These are phyloP conservation scores for Purpureocillium takamizusanense DNA, from an alignment of 2,329 filamentous ascomycete species.

Conservation along the genomic window DNA sequence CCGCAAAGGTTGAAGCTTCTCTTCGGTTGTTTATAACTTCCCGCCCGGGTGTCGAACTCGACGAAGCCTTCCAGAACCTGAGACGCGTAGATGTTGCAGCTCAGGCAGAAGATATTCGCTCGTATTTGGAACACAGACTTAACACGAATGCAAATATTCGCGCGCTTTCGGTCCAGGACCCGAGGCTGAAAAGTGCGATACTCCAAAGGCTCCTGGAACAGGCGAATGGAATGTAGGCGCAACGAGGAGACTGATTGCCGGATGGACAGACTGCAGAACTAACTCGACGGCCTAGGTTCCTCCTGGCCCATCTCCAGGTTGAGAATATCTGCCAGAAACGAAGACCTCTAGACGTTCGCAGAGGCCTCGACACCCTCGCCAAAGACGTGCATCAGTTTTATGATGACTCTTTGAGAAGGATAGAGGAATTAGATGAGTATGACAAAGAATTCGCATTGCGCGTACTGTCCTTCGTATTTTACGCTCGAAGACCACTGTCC, in stretches of 20 bases:
- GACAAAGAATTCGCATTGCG: constrained; percentile 3
- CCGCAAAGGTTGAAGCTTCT: constrained; percentile 1
- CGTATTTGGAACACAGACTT: constrained; percentile 3
- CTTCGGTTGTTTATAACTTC: constrained; percentile 5
- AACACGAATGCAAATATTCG: constrained; percentile 2
- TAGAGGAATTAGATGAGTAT: constrained; percentile 3
- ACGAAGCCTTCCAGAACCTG: not conserved
- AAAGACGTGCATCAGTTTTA: constrained; percentile 7
- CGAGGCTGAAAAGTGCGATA: constrained; percentile 1
- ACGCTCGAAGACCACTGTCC: constrained; percentile 5
- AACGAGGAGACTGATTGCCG: too few species aligned
- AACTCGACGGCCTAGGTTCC: constrained; percentile 2
- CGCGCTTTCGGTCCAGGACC: constrained; percentile 1
- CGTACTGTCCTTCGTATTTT: constrained; percentile 5
- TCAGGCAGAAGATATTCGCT: constrained; percentile 2
- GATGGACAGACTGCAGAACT: too few species aligned
- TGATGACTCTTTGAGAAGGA: constrained; percentile 4
- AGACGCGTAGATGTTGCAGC: constrained; percentile 1
- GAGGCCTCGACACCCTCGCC: constrained; percentile 3
- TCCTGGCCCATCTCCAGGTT: constrained; percentile 6
- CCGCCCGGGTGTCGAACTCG: constrained; percentile 2
- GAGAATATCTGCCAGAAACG: constrained; percentile 5
- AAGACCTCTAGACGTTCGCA: constrained; percentile 3
- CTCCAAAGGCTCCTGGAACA: constrained; percentile 3
- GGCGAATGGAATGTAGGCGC: constrained; percentile 5